Base-by-base conservation (phyloP, 306 rosid species). In the Citrullus colocynthis region DNA sequence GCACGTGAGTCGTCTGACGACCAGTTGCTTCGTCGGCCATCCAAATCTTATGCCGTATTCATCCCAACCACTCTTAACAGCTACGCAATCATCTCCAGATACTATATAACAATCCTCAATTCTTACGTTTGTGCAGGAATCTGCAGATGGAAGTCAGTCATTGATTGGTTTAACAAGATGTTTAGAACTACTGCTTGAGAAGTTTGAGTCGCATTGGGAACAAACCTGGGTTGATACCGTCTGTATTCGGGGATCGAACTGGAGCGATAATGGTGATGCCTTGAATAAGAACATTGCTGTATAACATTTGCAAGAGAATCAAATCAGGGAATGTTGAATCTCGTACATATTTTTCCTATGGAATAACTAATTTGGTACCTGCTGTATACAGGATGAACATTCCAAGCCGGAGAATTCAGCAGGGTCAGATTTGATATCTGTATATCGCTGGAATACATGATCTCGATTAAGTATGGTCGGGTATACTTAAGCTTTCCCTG, bases 1-100 rank as follows among this genome's bases (percentile, higher is more conserved):
- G 83, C 89, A 84, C 0, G 86, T 79, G 71, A 86, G 82, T 34
- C 86, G 76, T 42, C 87, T 73, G 84, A 86, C 62, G n/a, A 86
- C 37, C 15, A 86, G 76, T 7, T 86, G 87, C 30, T 82, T 83
- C 14, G 86, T 86, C 9, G 89, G 87, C 87, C 62, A 11, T n/a
- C 83, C 87, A 7, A 74, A 86, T 37, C 83, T 64, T 42, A 86
- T 84, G 79, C 89, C 87, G 15, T 84, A 86, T 83, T 86, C 89
- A 24, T 84, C 89, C 89, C 89, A 84, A 5, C 89, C 86, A 28
- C 89, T 84, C 85, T 86, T 86, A 5, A 86, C 86, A 9, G 89
- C 89, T 44, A 86, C 87, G 34, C 87, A 86, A 17, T 86, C 89
- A 30, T 84, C 89, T 2, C 89, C 89, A 4, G 87, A 86, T 55